Evolutionary conservation across 768 basidiomycete species (phyloP), one percentile per base, ranked within the genome.

Genomic region (Pleurotus citrinopileatus): DNA sequence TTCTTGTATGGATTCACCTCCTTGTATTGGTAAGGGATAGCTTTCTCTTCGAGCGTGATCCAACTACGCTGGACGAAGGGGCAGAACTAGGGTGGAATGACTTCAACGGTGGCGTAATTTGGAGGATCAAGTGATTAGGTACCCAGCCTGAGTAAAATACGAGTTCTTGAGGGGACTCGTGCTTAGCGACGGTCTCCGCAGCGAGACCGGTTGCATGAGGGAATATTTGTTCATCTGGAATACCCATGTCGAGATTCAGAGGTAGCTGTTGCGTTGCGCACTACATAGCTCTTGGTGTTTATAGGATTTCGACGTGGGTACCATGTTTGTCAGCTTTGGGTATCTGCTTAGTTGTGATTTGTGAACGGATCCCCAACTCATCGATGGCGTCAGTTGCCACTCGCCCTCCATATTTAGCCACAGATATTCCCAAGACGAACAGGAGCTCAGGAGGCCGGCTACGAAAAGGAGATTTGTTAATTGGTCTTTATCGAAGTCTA

Each of bases 1-100:
- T 87, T 87, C 68, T 83, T 84, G 72, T 87, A 88, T 2, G 85
- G 84, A 65, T 86, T 84, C 19, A 82, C 76, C 62, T 87, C 83
- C 55, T 77, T 77, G 63, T 85, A 86, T 57, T 84, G 83, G 60
- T 88, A 89, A 1, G 81, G 80, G 25, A 88, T 80, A 0, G 78
- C 77, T 52, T 75, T 79, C 62, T 87, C 86, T 61, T 89, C 85
- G 3, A 89, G 71, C 0, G 78, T 67, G 48, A 88, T 82, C 87
- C 87, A 89, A 10, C 72, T 70, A 8, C 86, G 73, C 63, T 83
- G 82, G 19, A 79, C 80, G 48, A 70, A 84, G 0, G 82, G 83
- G 57, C 82, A 84, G 64, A 85, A 85, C 75, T 76, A 53, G 7
- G 5, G 26, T 65, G 67, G n/a, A n/a, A n/a, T n/a, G n/a, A n/a